Percentiles rank a stretch among this genome's conserved stretches.
Conservation (phyloP, 257 asterid genomes). For the Primulina huaijiensis region DNA sequence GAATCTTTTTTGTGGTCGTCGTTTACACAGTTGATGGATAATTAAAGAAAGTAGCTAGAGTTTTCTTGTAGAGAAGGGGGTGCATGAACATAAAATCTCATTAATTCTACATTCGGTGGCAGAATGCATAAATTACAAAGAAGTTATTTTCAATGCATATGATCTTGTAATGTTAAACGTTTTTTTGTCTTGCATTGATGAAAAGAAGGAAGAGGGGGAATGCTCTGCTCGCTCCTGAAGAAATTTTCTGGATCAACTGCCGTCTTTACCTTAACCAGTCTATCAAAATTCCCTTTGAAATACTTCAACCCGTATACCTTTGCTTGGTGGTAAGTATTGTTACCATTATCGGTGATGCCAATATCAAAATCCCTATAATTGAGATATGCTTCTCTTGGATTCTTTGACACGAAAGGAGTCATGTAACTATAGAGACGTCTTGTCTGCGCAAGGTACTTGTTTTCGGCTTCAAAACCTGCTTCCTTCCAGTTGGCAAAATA, state of each 20-base stretch:
- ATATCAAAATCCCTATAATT: conserved; percentile 46
- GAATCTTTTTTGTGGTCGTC: too few species aligned
- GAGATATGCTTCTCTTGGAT: conserved; percentile 42
- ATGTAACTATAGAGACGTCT: conserved; percentile 28
- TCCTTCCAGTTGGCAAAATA: conserved; percentile 32
- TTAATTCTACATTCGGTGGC: too few species aligned
- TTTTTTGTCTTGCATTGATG: too few species aligned
- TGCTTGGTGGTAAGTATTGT: conserved; percentile 23
- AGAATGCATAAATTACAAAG: too few species aligned
- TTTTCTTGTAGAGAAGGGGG: too few species aligned
- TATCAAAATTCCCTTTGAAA: conserved; percentile 37
- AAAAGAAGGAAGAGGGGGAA: conserved; percentile 20
- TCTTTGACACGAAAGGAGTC: conserved; percentile 38
- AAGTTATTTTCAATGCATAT: too few species aligned
- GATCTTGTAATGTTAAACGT: too few species aligned
- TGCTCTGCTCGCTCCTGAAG: conserved; percentile 43
- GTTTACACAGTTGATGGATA: too few species aligned
- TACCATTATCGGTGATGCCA: conserved; percentile 28
- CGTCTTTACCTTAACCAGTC: conserved; percentile 39
- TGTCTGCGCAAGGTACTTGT: conserved; percentile 17
- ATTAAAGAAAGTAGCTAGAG: too few species aligned
- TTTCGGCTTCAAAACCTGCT: conserved; percentile 27
- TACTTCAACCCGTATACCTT: conserved; percentile 39
- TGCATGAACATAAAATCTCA: too few species aligned
- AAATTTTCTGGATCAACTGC: conserved; percentile 38